phyloP scores from a whole-genome alignment of 73 alveolate genomes.

The Paramecium tetraurelia region DNA sequence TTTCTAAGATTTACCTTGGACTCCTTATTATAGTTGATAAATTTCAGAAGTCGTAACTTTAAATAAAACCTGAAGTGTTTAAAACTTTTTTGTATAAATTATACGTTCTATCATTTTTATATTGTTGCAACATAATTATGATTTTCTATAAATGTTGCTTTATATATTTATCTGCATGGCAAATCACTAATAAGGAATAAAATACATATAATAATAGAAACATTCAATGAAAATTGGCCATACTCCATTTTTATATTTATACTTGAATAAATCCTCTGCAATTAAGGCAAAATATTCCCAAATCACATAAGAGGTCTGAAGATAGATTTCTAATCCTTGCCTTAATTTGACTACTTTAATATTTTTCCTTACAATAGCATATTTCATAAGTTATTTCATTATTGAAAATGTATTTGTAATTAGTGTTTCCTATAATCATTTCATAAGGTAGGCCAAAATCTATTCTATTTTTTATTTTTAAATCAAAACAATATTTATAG shows the following conservation, averaged over 20 bases:
- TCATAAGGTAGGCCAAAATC: not conserved
- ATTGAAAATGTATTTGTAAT: not conserved
- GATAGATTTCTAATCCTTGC: not conserved
- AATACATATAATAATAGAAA: not conserved
- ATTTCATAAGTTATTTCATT: not conserved
- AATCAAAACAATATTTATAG: slow-evolving; percentile 20
- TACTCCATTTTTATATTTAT: slow-evolving; percentile 20
- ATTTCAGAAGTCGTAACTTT: too few species aligned
- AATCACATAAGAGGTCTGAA: slow-evolving; percentile 32
- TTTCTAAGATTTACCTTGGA: too few species aligned
- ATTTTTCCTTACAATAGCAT: not conserved
- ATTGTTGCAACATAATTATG: too few species aligned
- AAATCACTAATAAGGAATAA: not conserved
- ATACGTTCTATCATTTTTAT: too few species aligned
- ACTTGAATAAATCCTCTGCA: not conserved
- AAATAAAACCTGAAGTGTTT: too few species aligned
- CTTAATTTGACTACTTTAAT: not conserved
- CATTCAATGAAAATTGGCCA: slow-evolving; percentile 12
- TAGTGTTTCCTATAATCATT: slow-evolving; percentile 40
- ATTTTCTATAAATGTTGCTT: too few species aligned
- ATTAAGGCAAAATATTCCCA: not conserved
- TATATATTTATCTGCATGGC: too few species aligned
- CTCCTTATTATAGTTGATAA: too few species aligned
- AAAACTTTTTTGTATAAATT: too few species aligned
- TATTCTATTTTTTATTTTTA: not conserved